A percentile compares a stretch with the other conserved stretches of the same genome.
Evolutionary conservation across 2,329 filamentous ascomycete genomes (phyloP).

Genomic region (Aspergillus novofumigatus): DNA sequence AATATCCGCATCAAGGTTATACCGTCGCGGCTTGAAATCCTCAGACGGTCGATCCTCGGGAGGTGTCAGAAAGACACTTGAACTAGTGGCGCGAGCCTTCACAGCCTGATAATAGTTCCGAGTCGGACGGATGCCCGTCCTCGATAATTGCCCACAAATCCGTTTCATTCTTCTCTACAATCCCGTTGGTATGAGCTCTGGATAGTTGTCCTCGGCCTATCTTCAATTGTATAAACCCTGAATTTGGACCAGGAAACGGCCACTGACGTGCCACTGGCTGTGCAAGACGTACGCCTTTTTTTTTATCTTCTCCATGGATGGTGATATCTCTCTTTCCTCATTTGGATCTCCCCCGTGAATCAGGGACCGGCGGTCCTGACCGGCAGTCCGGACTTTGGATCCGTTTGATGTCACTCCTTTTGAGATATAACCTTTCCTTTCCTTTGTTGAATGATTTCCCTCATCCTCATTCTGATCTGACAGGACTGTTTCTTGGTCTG

Average conservation of each 20-base stretch:
- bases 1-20: slow-evolving; percentile 13
- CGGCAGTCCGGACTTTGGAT: not conserved
- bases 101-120: slow-evolving; percentile 20
- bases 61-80: slow-evolving; percentile 8
- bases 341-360: not conserved
- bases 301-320: not conserved
- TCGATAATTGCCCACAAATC: not conserved
- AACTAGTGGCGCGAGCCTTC: slow-evolving; percentile 22
- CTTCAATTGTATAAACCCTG: not conserved
- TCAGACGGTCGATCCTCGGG: not conserved
- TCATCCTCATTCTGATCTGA: not conserved
- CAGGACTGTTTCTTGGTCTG: not conserved
- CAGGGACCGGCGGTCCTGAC: not conserved
- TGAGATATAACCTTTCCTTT: slow-evolving; percentile 3
- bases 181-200: not conserved
- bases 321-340: not conserved
- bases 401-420: slow-evolving; percentile 2
- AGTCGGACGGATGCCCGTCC: not conserved
- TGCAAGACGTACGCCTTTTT: not conserved
- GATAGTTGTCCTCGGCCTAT: not conserved
- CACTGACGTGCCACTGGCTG: not conserved
- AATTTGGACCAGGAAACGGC: not conserved
- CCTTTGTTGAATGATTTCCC: slow-evolving; percentile 3
- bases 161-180: not conserved
- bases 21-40: slow-evolving; percentile 4